Conservation (phyloP, 495 filamentous ascomycete genomes). For the Amniculicola lignicola region DNA sequence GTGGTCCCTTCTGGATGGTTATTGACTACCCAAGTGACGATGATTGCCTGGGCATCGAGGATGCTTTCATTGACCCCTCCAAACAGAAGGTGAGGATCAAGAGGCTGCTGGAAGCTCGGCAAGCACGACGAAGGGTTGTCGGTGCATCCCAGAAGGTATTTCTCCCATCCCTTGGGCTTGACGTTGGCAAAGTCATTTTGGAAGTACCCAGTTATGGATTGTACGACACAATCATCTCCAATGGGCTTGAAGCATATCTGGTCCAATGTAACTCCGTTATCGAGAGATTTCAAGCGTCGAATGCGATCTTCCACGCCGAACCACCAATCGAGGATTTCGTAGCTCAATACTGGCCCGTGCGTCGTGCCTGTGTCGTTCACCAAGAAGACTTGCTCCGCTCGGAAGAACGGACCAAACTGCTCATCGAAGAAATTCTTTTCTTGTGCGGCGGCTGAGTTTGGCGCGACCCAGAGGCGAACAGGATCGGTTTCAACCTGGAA, state of each 20-base stretch:
- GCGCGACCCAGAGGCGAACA: constrained; percentile 91
- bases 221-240: constrained; percentile 84
- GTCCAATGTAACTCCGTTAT: constrained; percentile 62
- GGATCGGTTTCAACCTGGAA: constrained; percentile 87
- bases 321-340: constrained; percentile 91
- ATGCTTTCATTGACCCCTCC: constrained; percentile 72
- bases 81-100: constrained; percentile 79
- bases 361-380: constrained; percentile 76
- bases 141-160: constrained; percentile 65
- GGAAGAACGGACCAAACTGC: constrained; percentile 95
- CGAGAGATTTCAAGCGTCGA: constrained; percentile 60
- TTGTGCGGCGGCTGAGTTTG: constrained; percentile 80
- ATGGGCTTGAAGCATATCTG: constrained; percentile 94
- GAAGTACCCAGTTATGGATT: constrained; percentile 86
- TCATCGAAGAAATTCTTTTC: constrained; percentile 93
- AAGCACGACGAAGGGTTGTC: constrained; percentile 75
- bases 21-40: constrained; percentile 94
- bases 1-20: constrained; percentile 72
- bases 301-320: constrained; percentile 81
- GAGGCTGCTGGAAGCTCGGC: constrained; percentile 79
- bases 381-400: constrained; percentile 87
- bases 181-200: constrained; percentile 61
- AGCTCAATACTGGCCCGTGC: constrained; percentile 73
- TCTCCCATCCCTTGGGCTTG: constrained; percentile 63
- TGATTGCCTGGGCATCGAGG: constrained; percentile 72